Conservation (phyloP, 139 green algal genomes). For the Ulvella scutata region DNA sequence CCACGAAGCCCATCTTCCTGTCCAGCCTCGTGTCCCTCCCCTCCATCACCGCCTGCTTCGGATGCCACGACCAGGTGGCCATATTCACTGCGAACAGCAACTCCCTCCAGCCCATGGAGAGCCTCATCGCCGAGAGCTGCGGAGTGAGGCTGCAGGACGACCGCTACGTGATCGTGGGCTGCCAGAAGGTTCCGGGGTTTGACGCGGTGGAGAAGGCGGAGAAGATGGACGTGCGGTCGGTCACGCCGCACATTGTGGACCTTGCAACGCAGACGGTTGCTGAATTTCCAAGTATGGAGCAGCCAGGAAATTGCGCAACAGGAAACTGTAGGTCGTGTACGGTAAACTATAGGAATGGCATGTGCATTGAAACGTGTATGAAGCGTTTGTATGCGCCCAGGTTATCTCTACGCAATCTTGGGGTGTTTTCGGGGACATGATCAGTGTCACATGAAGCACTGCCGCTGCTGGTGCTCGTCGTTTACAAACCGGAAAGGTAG, state of each 20-base stretch:
- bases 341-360: too few relatives aligned
- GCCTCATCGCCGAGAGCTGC: neutral
- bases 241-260: neutral
- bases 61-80: too few relatives aligned
- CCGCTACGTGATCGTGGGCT: neutral
- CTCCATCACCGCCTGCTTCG: neutral
- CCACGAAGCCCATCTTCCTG: neutral
- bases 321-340: too few relatives aligned
- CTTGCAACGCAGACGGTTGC: neutral
- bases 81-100: neutral
- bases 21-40: neutral
- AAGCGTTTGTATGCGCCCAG: too few relatives aligned
- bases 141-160: neutral
- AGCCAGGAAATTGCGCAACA: too few relatives aligned
- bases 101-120: neutral
- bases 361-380: too few relatives aligned
- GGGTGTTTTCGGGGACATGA: too few relatives aligned
- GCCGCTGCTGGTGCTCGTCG: too few relatives aligned
- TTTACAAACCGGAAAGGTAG: too few relatives aligned
- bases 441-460: too few relatives aligned
- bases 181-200: slow-evolving; percentile 1
- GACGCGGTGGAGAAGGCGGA: neutral
- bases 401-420: too few relatives aligned
- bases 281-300: too few relatives aligned
- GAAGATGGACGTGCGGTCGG: neutral